Evolutionary conservation across 2,329 filamentous ascomycete species (phyloP).

Genomic region (Fusarium sp.): DNA sequence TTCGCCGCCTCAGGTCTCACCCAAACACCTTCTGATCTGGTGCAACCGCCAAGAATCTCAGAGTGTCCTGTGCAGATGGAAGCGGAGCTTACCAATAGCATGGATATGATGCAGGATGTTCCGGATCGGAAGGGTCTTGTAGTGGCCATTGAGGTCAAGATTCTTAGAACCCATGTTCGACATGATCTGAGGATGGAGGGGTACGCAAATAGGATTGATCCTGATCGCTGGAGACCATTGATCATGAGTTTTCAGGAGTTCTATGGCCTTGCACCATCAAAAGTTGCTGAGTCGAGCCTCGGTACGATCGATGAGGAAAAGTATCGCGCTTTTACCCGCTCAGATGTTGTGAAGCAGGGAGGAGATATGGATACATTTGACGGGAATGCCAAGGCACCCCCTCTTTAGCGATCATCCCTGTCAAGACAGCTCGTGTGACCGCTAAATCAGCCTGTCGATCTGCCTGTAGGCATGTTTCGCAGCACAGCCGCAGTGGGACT

Average conservation of each 20-base stretch:
- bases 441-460: background rate
- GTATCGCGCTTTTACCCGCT: background rate
- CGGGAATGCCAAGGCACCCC: background rate
- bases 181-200: background rate
- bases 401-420: background rate
- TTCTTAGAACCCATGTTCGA: background rate
- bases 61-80: background rate
- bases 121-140: rapidly evolving
- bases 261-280: background rate
- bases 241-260: background rate
- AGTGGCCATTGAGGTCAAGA: background rate
- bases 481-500: background rate
- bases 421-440: background rate
- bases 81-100: background rate
- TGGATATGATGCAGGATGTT: background rate
- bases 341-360: background rate
- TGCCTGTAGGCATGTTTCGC: background rate
- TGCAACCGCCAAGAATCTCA: background rate
- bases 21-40: rapidly evolving
- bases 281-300: background rate
- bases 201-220: background rate
- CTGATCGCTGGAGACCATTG: background rate
- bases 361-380: background rate
- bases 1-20: background rate
- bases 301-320: background rate